Conservation (phyloP, 208 protist genomes). For the Crithidia fasciculata region DNA sequence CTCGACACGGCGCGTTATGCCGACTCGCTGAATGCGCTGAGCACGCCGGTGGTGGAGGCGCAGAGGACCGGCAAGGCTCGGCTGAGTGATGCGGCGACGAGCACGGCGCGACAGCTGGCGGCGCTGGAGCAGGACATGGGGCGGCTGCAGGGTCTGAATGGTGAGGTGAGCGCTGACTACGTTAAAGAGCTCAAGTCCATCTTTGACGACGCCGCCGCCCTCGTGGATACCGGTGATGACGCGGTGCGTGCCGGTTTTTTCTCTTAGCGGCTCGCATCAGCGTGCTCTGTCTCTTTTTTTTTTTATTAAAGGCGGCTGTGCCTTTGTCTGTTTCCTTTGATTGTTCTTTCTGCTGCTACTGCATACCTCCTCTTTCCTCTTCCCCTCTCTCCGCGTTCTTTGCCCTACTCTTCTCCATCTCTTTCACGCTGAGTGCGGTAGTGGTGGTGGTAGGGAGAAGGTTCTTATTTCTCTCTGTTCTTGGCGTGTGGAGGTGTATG, state of each 20-base stretch:
- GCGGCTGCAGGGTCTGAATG: constrained; percentile 9
- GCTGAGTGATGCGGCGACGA: constrained; percentile 10
- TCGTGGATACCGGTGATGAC: constrained; percentile 40
- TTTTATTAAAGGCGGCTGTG: neutral
- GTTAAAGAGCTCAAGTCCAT: constrained; percentile 17
- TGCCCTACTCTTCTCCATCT: no score
- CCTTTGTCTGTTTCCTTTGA: no score
- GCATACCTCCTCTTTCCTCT: neutral
- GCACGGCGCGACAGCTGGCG: constrained; percentile 23
- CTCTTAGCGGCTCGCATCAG: neutral
- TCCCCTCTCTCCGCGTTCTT: neutral
- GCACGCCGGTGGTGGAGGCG: constrained; percentile 29
- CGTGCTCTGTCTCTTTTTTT: neutral
- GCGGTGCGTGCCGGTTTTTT: constrained; percentile 16
- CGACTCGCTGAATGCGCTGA: constrained; percentile 44
- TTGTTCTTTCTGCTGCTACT: no score
- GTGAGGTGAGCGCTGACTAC: constrained; percentile 13
- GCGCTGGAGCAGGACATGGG: constrained; percentile 33
- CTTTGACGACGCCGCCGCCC: constrained; percentile 22
- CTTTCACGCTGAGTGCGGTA: no score
- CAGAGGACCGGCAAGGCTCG: constrained; percentile 24
- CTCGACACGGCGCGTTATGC: constrained; percentile 48
- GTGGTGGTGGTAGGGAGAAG: no score
- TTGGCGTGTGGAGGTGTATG: no score
- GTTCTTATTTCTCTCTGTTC: no score